Conservation (phyloP, 2,329 filamentous ascomycete species). For the Monilinia fructicola region DNA sequence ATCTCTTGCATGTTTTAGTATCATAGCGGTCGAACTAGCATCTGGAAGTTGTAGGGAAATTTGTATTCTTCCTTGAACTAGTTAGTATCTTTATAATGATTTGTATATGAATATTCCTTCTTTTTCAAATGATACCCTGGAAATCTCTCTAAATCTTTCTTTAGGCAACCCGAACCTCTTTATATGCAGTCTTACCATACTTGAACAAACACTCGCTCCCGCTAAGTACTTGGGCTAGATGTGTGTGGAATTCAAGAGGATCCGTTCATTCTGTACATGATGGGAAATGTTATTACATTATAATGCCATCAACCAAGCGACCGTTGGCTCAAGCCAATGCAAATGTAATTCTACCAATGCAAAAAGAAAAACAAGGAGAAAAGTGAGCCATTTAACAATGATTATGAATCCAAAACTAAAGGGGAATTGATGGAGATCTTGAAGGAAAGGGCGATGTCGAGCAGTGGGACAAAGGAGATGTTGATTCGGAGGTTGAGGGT, state of each 20-base stretch:
- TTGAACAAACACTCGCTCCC: slow-evolving; percentile 55
- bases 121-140: slow-evolving; percentile 68
- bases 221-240: too few relatives aligned
- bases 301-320: slow-evolving; percentile 15
- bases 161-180: slow-evolving; percentile 74
- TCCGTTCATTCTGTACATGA: slow-evolving; percentile 47
- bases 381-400: background rate
- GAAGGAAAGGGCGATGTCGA: background rate
- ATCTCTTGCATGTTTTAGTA: slow-evolving; percentile 41
- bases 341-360: background rate
- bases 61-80: slow-evolving; percentile 64
- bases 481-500: slow-evolving; percentile 6
- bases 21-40: slow-evolving; percentile 57
- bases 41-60: slow-evolving; percentile 55
- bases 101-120: slow-evolving; percentile 61
- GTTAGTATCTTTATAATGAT: slow-evolving; percentile 60
- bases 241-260: slow-evolving; percentile 46
- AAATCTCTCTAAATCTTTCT: slow-evolving; percentile 69
- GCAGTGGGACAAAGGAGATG: background rate
- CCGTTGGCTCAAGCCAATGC: slow-evolving; percentile 1
- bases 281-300: slow-evolving; percentile 60
- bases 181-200: slow-evolving; percentile 64
- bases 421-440: background rate
- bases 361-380: background rate
- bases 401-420: background rate